Conservation (phyloP, 1,284 basidiomycete species). For the Sanghuangporus baumii region DNA sequence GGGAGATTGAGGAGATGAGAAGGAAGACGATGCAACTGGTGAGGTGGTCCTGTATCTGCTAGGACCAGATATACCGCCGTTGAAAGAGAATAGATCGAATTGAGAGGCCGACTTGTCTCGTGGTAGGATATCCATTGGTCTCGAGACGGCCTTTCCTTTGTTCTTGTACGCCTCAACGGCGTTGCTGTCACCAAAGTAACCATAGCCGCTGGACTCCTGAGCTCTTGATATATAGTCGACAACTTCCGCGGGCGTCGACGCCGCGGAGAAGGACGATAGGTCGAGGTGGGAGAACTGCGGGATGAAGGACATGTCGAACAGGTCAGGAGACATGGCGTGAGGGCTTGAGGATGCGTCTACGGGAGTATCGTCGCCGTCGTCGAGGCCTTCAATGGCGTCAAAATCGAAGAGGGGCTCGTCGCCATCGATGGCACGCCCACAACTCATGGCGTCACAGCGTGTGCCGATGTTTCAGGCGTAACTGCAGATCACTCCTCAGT, state of each 20-base stretch:
- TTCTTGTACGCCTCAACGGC: slow-evolving; percentile 3
- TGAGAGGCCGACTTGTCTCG: slow-evolving; percentile 7
- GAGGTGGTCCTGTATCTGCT: slow-evolving; percentile 2
- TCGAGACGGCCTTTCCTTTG: slow-evolving; percentile 17
- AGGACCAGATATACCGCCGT: slow-evolving; percentile 2
- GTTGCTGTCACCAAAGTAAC: background rate
- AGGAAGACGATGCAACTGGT: slow-evolving; percentile 7
- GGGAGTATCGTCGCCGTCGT: background rate
- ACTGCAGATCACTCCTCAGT: slow-evolving; percentile 1
- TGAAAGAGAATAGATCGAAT: slow-evolving; percentile 16
- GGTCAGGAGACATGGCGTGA: background rate
- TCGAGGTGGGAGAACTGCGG: slow-evolving; percentile 13
- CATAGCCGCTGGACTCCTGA: slow-evolving; percentile 4
- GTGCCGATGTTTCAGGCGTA: background rate
- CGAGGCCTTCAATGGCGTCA: slow-evolving; percentile 37
- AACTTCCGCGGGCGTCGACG: slow-evolving; percentile 16
- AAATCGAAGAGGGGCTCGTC: slow-evolving; percentile 47
- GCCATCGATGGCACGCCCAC: slow-evolving; percentile 47
- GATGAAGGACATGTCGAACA: slow-evolving; percentile 17
- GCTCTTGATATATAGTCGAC: slow-evolving; percentile 9
- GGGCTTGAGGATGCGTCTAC: background rate
- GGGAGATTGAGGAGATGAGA: slow-evolving; percentile 10
- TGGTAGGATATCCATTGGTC: slow-evolving; percentile 15
- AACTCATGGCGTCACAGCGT: slow-evolving; percentile 34
- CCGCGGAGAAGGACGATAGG: slow-evolving; percentile 13